Conservation (phyloP, 768 basidiomycete species). For the Amanita pseudoporphyria region DNA sequence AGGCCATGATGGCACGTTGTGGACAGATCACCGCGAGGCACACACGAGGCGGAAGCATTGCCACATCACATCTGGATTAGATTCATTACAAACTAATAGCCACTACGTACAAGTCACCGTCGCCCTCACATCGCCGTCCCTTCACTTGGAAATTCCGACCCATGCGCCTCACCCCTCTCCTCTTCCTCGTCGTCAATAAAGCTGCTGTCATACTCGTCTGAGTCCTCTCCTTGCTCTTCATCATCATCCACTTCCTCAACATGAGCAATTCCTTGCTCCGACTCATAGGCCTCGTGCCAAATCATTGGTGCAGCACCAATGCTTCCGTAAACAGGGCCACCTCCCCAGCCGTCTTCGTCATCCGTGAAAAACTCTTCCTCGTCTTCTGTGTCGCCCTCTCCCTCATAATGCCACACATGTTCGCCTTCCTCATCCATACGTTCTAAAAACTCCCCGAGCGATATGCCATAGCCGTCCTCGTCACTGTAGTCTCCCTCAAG, state of each 20-base stretch:
- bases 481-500: conserved; percentile 2
- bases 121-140: neutral
- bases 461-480: neutral
- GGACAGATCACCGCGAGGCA: neutral
- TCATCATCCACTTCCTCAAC: conserved; percentile 6
- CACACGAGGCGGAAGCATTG: neutral
- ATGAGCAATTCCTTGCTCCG: conserved; percentile 4
- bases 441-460: neutral
- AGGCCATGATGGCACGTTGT: neutral
- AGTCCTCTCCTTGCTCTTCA: conserved; percentile 2
- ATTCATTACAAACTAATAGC: neutral
- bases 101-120: neutral
- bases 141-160: neutral
- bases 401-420: neutral
- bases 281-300: conserved; percentile 3
- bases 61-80: neutral
- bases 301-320: neutral
- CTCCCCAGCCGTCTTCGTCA: neutral
- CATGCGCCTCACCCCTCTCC: neutral
- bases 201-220: conserved; percentile 11
- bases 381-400: neutral
- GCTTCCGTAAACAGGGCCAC: conserved; percentile 10
- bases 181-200: conserved; percentile 14
- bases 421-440: neutral
- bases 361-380: conserved; percentile 1